phyloP scores from a whole-genome alignment of 345 rosid genomes.

The Gossypium arboreum region DNA sequence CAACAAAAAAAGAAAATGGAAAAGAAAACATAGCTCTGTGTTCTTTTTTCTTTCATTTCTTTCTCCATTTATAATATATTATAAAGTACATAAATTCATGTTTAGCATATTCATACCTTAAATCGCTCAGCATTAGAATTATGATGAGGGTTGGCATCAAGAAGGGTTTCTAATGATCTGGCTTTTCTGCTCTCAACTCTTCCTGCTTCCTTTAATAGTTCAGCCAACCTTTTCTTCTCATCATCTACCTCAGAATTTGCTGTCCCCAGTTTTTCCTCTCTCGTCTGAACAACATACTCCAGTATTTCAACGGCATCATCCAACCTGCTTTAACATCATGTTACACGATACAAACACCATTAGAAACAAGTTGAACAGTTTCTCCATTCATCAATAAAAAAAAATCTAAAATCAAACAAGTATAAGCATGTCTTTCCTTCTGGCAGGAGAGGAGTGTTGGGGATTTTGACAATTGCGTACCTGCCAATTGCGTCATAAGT shows the following conservation, averaged over 20 bases:
- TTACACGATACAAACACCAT: not conserved
- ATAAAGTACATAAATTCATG: not conserved
- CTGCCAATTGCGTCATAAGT: conserved; percentile 92
- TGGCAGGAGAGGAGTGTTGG: not conserved
- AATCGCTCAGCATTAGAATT: not conserved
- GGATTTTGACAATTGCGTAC: conserved; percentile 29
- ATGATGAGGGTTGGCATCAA: conserved; percentile 44
- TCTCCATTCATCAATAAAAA: not conserved
- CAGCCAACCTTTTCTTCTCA: conserved; percentile 80
- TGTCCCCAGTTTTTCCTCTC: conserved; percentile 92
- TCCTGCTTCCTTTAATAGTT: conserved; percentile 75
- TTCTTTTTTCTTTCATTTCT: not conserved
- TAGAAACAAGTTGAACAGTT: not conserved
- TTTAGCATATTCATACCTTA: not conserved
- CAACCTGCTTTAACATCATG: conserved; percentile 45
- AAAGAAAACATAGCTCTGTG: too few relatives aligned
- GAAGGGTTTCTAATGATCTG: conserved; percentile 75
- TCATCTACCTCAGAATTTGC: conserved; percentile 57
- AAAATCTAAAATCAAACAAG: conserved; percentile 9
- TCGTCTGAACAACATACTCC: conserved; percentile 64
- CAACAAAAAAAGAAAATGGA: not conserved
- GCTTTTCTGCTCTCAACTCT: conserved; percentile 64
- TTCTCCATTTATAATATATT: not conserved
- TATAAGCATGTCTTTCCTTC: not conserved
- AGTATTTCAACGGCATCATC: conserved; percentile 74